Conservation (phyloP, 2,329 filamentous ascomycete species). For the Samsoniella hepiali region DNA sequence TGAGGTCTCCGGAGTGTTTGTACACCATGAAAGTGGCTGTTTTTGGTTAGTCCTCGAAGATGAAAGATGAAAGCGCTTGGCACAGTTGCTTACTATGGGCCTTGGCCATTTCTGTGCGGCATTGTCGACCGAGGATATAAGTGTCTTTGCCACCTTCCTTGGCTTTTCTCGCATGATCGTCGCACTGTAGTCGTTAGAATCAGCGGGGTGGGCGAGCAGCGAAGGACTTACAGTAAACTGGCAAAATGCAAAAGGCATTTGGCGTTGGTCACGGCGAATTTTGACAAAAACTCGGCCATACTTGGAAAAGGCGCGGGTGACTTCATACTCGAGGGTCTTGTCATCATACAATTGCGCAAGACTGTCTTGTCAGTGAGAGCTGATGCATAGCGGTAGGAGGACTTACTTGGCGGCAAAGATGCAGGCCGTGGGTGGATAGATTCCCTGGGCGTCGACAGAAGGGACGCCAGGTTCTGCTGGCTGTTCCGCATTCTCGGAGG, state of each 20-base stretch:
- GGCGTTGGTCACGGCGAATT: slow-evolving; percentile 54
- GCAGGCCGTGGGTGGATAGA: slow-evolving; percentile 54
- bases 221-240: slow-evolving; percentile 55
- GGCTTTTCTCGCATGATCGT: slow-evolving; percentile 48
- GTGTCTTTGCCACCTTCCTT: slow-evolving; percentile 45
- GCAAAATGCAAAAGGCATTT: slow-evolving; percentile 63
- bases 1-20: slow-evolving; percentile 31
- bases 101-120: slow-evolving; percentile 58
- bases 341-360: slow-evolving; percentile 51
- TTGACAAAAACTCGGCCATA: slow-evolving; percentile 61
- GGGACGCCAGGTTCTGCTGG: background rate
- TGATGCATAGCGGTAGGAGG: background rate
- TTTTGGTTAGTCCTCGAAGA: slow-evolving; percentile 18
- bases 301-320: slow-evolving; percentile 50
- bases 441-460: slow-evolving; percentile 38
- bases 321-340: slow-evolving; percentile 47
- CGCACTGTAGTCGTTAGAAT: slow-evolving; percentile 34
- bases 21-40: slow-evolving; percentile 50
- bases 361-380: slow-evolving; percentile 34
- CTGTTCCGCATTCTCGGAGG: background rate
- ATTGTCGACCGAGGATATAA: slow-evolving; percentile 53
- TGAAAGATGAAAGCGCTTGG: slow-evolving; percentile 19
- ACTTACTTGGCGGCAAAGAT: slow-evolving; percentile 65
- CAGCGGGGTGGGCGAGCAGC: background rate
- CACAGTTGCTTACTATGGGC: slow-evolving; percentile 49